These are phyloP conservation scores for Phytophthora hybrid DNA, from an alignment of 352 stramenopile genomes.

Conservation along the genomic window DNA sequence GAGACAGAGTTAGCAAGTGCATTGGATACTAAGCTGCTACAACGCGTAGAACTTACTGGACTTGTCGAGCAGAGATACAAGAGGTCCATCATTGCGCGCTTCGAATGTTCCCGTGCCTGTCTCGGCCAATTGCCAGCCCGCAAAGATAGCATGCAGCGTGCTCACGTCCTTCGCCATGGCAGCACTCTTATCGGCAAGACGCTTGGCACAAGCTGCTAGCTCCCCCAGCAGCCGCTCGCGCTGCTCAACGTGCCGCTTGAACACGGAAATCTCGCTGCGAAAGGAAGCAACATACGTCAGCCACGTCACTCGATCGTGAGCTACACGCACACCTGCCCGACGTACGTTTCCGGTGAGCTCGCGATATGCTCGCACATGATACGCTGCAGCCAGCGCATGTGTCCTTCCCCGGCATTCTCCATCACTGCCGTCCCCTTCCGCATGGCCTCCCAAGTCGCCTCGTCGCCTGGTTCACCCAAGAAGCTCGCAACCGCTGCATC, in stretches of 20 bases:
- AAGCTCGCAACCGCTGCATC: conserved; percentile 65
- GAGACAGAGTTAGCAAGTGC: conserved; percentile 8
- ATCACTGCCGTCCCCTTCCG: conserved; percentile 64
- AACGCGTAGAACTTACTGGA: conserved; percentile 46
- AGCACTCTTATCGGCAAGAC: conserved; percentile 64
- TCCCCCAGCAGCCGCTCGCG: conserved; percentile 60
- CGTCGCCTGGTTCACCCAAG: conserved; percentile 47
- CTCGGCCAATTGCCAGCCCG: conserved; percentile 63
- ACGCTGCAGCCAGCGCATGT: conserved; percentile 76
- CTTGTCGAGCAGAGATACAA: conserved; percentile 53
- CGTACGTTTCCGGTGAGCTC: conserved; percentile 51
- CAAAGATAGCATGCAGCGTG: conserved; percentile 60
- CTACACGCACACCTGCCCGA: neutral
- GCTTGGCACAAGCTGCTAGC: conserved; percentile 63
- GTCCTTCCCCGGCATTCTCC: conserved; percentile 66
- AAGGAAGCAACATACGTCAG: neutral
- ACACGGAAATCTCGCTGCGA: conserved; percentile 53
- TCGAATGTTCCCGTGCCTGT: conserved; percentile 29
- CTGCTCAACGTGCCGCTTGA: conserved; percentile 70
- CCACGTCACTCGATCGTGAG: neutral
- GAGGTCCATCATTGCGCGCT: conserved; percentile 30
- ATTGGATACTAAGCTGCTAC: neutral
- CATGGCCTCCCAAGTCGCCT: conserved; percentile 62
- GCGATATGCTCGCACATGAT: conserved; percentile 49
- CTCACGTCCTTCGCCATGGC: conserved; percentile 64